Evolutionary conservation across 2,329 filamentous ascomycete genomes (phyloP).

Genomic region (Fusarium sp.): DNA sequence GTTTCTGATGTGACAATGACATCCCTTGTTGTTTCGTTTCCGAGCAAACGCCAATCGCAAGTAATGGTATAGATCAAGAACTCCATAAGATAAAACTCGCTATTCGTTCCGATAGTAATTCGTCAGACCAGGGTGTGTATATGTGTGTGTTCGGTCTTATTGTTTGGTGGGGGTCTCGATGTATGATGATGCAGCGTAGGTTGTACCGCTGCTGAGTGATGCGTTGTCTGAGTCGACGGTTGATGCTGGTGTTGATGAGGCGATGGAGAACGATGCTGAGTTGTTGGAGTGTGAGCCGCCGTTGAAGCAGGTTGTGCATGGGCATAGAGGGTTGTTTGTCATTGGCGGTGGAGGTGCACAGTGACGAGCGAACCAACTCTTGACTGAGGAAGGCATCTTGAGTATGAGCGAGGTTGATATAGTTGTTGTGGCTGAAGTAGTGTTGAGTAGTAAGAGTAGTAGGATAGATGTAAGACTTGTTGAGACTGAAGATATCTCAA

Average conservation of each 20-base stretch:
- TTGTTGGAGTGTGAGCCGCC: constrained; percentile 29
- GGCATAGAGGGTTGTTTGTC: constrained; percentile 47
- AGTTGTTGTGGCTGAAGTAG: not conserved
- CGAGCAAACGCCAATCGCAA: constrained; percentile 32
- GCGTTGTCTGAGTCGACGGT: constrained; percentile 35
- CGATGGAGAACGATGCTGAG: constrained; percentile 25
- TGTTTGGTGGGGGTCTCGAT: constrained; percentile 35
- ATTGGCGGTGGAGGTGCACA: constrained; percentile 52
- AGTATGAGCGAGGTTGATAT: not conserved
- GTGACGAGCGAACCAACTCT: constrained; percentile 53
- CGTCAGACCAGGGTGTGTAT: not conserved
- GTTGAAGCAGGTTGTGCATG: constrained; percentile 50
- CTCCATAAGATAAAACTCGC: constrained; percentile 1
- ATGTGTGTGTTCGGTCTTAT: constrained; percentile 8
- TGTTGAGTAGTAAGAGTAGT: not conserved
- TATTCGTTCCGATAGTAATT: constrained; percentile 16
- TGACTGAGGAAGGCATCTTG: constrained; percentile 46
- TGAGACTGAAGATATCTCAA: not conserved
- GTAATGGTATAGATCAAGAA: constrained; percentile 31
- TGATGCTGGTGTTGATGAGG: constrained; percentile 2
- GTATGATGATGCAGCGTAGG: constrained; percentile 33
- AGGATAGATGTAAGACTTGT: not conserved
- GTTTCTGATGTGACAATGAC: not conserved
- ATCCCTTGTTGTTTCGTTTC: constrained; percentile 24
- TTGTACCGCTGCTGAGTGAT: constrained; percentile 38